Conservation (phyloP, 768 basidiomycete genomes). For the Collybia mongolica region DNA sequence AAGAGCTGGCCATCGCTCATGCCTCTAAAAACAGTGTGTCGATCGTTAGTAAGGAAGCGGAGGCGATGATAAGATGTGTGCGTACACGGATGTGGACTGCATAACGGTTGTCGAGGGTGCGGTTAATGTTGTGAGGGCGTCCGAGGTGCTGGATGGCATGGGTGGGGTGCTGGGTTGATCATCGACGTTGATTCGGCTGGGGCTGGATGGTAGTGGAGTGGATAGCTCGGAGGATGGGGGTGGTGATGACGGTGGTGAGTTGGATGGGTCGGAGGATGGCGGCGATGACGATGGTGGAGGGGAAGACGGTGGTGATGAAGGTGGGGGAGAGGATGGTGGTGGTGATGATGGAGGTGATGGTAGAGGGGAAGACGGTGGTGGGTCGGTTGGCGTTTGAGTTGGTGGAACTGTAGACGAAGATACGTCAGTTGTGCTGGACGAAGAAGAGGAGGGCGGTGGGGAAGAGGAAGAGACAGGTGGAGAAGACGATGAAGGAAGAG, state of each 20-base stretch:
- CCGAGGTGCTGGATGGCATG: not conserved
- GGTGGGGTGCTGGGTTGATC: not conserved
- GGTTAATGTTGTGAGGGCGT: not conserved
- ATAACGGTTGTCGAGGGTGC: conserved; percentile 3
- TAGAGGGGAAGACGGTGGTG: not conserved
- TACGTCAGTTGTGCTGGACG: not conserved
- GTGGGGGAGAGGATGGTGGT: not conserved
- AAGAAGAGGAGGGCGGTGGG: not conserved
- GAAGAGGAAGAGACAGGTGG: not conserved
- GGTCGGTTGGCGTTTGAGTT: not conserved
- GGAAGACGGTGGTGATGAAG: no score
- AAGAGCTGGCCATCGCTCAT: conserved; percentile 23
- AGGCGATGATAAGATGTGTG: not conserved
- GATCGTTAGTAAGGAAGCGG: not conserved
- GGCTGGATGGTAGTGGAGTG: not conserved
- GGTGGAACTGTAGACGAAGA: not conserved
- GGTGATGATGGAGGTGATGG: not conserved
- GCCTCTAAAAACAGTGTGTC: not conserved
- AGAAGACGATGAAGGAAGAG: not conserved
- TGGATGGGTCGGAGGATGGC: not conserved
- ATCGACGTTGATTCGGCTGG: no score
- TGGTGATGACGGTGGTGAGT: not conserved
- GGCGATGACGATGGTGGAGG: no score
- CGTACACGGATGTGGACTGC: not conserved
- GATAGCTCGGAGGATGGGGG: not conserved